Evolutionary conservation across 306 rosid genomes (phyloP).

Genomic region (Sicyos edulis): DNA sequence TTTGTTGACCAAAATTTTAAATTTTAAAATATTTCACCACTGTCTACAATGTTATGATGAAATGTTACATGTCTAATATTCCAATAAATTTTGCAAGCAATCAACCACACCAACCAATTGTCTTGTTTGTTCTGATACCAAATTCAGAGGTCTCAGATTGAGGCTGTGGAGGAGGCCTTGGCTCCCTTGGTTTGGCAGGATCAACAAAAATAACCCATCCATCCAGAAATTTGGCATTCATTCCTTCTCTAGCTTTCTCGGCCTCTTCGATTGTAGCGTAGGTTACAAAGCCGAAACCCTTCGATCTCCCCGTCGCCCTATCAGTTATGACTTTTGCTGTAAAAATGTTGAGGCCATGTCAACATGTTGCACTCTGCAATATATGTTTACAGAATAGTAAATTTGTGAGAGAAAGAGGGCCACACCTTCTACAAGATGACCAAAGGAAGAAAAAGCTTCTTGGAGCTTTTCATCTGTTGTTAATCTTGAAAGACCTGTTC

Average conservation of each 20-base stretch:
- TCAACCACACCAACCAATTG: slow-evolving; percentile 90
- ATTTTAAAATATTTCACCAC: too few relatives aligned
- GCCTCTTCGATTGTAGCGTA: slow-evolving; percentile 68
- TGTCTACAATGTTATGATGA: too few relatives aligned
- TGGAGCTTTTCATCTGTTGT: slow-evolving; percentile 72
- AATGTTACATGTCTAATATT: too few relatives aligned
- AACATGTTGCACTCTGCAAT: not conserved
- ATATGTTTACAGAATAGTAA: not conserved
- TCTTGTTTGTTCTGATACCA: slow-evolving; percentile 75
- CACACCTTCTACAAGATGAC: slow-evolving; percentile 60
- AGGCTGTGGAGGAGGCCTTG: slow-evolving; percentile 61
- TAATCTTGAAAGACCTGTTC: slow-evolving; percentile 74
- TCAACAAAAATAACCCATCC: slow-evolving; percentile 97
- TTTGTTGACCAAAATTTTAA: too few relatives aligned
- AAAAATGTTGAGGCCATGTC: slow-evolving; percentile 26
- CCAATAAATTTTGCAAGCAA: not conserved
- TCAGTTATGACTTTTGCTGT: slow-evolving; percentile 80
- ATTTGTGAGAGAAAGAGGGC: not conserved
- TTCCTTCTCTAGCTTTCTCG: slow-evolving; percentile 69
- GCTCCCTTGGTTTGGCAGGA: slow-evolving; percentile 82
- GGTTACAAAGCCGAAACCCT: slow-evolving; percentile 76
- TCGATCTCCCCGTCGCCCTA: slow-evolving; percentile 76
- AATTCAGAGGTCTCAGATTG: slow-evolving; percentile 44
- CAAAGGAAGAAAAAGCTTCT: slow-evolving; percentile 75
- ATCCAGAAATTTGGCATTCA: slow-evolving; percentile 89